phyloP scores from a whole-genome alignment of 495 filamentous ascomycete genomes.

The Hypoxylon fuscum region DNA sequence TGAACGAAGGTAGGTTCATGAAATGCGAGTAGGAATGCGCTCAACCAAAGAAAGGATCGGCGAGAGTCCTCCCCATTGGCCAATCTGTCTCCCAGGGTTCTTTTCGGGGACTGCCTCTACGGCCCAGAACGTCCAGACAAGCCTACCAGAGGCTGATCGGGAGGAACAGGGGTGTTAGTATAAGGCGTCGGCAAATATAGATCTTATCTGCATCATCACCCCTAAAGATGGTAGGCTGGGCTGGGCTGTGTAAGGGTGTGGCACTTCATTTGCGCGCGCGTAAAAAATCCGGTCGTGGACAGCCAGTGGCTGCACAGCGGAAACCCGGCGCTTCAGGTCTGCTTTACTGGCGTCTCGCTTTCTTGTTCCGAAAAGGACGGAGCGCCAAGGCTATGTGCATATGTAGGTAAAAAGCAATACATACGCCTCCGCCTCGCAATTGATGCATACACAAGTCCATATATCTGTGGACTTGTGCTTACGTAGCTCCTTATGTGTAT shows the following conservation, averaged over 20 bases:
- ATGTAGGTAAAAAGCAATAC: not conserved
- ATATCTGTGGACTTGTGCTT: not conserved
- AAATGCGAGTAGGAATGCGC: slow-evolving; percentile 22
- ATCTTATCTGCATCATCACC: slow-evolving; percentile 25
- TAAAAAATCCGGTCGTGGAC: slow-evolving; percentile 9
- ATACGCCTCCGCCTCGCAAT: not conserved
- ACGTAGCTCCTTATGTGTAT: not conserved
- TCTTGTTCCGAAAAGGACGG: not conserved
- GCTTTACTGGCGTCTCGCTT: slow-evolving; percentile 28
- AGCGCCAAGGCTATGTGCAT: not conserved
- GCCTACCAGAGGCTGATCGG: slow-evolving; percentile 20
- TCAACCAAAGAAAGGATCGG: slow-evolving; percentile 26
- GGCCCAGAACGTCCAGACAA: slow-evolving; percentile 23
- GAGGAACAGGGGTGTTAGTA: slow-evolving; percentile 18
- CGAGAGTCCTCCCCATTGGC: slow-evolving; percentile 25
- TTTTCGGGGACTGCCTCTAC: slow-evolving; percentile 5
- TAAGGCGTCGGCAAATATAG: slow-evolving; percentile 34
- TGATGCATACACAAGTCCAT: not conserved
- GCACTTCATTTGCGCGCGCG: slow-evolving; percentile 27
- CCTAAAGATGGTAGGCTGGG: not conserved
- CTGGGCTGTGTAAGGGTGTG: slow-evolving; percentile 14
- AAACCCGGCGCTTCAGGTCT: slow-evolving; percentile 1
- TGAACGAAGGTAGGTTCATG: slow-evolving; percentile 4
- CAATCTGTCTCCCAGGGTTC: slow-evolving; percentile 2
- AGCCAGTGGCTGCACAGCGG: slow-evolving; percentile 14